Evolutionary conservation across 495 filamentous ascomycete species (phyloP).

Genomic region (Xylaria longipes): DNA sequence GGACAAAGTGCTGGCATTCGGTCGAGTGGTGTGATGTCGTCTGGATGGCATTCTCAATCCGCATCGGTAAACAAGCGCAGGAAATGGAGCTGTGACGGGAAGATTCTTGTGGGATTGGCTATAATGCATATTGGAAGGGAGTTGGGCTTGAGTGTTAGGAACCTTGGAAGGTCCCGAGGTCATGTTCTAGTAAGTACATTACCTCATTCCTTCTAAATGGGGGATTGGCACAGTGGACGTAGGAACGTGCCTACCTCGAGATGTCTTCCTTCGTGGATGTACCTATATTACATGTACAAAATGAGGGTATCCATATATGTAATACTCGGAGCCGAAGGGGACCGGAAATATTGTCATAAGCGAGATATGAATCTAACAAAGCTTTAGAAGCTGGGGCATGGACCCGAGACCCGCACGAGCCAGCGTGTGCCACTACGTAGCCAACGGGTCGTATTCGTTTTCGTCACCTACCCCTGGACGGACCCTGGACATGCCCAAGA

Average conservation of each 20-base stretch:
- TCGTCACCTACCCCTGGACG: not conserved
- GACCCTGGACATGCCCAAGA: not conserved
- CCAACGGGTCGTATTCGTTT: constrained; percentile 27
- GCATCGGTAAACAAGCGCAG: not conserved
- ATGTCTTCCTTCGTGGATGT: no score
- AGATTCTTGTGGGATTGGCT: not conserved
- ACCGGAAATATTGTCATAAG: no score
- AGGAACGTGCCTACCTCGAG: not conserved
- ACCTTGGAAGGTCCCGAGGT: no score
- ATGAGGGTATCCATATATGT: no score
- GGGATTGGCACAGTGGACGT: not conserved
- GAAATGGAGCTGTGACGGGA: not conserved
- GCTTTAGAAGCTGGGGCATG: no score
- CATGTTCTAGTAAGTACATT: not conserved
- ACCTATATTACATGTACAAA: no score
- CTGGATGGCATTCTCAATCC: not conserved
- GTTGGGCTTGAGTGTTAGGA: not conserved
- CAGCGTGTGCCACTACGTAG: not conserved
- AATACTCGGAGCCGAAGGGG: no score
- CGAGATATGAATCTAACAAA: not conserved
- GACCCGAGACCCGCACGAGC: not conserved
- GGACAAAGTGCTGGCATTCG: not conserved
- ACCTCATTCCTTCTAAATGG: not conserved
- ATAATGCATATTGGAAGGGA: not conserved
- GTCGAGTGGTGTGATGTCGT: not conserved